Base-by-base conservation (phyloP, 2,329 filamentous ascomycete species). In the Sphaerostilbella broomeana region DNA sequence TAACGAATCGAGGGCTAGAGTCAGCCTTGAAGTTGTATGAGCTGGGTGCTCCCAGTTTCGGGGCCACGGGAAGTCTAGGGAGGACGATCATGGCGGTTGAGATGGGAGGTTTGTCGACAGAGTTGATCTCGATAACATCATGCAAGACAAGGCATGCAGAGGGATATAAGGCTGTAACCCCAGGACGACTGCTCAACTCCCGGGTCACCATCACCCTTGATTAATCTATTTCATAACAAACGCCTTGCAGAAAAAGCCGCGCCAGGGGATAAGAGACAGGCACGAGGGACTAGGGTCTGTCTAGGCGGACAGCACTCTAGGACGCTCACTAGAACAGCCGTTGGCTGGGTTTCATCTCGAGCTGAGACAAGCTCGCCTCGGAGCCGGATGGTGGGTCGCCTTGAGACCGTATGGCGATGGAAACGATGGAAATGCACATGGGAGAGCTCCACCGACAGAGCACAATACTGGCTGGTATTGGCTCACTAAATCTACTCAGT, bases 281-380 rank as follows among this genome's bases (percentile, higher is more conserved):
- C 32, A 40, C 39, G 27, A 40, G 43, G 36, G 31, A 35, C 40
- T 42, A 43, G 44, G 47, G 43, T 40, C 31, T 30, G 44, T 35
- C 43, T 41, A 45, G 44, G 44, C 30, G 34, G 21, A 25, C 13
- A 20, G 38, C 16, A 17, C 29, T 20, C 30, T 20, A 40, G 37
- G 24, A 34, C 31, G 15, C 37, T 28, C 11, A 25, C 7, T 25
- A 25, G 22, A 26, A 21, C 24, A 35, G 48, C 50, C 46, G 52
- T 59, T 57, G 58, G 56, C 42, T 51, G 48, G 53, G 50, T 55
- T 57, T 57, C 53, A 52, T 50, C 43, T 46, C 42, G 46, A 49
- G 52, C 51, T 59, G 54, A 59, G 57, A 59, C 56, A 58, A 38
- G 40, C 43, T 49, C 44, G 47, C 42, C 41, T 47, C 46, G 42